A percentile compares a stretch with the other conserved stretches of the same genome.
Evolutionary conservation across 768 basidiomycete species (phyloP).

Genomic region (Kwoniella sp.): DNA sequence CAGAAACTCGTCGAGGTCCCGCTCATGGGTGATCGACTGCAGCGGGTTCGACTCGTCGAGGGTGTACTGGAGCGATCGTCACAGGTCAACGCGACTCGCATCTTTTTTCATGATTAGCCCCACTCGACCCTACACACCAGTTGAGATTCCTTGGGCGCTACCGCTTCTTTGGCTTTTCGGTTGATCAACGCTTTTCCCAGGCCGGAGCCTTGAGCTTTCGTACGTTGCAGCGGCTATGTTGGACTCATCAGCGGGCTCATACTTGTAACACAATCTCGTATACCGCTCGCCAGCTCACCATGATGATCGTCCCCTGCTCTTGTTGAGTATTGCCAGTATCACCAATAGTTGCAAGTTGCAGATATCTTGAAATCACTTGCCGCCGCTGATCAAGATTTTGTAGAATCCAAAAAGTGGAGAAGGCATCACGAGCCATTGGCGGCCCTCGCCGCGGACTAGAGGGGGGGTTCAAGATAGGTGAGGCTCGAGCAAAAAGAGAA

Average conservation of each 20-base stretch:
- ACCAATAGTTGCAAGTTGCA: neutral
- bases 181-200: constrained; percentile 96
- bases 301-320: neutral
- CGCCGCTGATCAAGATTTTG: constrained; percentile 17
- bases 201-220: constrained; percentile 60
- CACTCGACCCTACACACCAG: constrained; percentile 61
- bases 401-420: constrained; percentile 24
- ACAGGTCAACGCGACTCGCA: too few relatives aligned
- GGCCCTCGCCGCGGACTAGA: neutral
- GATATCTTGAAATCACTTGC: neutral
- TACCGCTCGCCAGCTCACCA: neutral
- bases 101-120: neutral
- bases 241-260: neutral
- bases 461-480: neutral
- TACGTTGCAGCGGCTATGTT: constrained; percentile 29
- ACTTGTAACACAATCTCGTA: neutral
- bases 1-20: constrained; percentile 92
- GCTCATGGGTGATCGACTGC: constrained; percentile 91
- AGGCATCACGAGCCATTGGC: neutral
- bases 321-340: neutral
- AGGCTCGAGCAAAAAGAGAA: constrained; percentile 6
- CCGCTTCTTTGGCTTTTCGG: constrained; percentile 75
- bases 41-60: constrained; percentile 68
- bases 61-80: constrained; percentile 64
- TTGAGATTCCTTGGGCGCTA: constrained; percentile 63